These are phyloP conservation scores for Aspergillus ellipticus DNA, from an alignment of 495 filamentous ascomycete species.

Conservation along the genomic window DNA sequence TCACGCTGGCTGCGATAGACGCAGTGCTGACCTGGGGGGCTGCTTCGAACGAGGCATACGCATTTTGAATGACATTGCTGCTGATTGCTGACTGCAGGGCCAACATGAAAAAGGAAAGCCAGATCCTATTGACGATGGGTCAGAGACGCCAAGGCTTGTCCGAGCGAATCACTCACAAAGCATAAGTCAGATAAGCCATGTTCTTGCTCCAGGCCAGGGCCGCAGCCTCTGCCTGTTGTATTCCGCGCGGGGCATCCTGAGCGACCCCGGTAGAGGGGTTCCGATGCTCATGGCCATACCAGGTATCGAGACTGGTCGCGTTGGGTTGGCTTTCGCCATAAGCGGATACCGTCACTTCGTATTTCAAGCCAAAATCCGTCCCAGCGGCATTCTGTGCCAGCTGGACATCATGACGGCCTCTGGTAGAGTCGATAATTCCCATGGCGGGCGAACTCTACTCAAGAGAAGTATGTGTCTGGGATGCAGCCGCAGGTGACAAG, in stretches of 20 bases:
- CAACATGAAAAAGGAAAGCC: constrained; percentile 42
- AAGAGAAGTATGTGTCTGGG: too few relatives aligned
- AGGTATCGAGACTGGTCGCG: neutral
- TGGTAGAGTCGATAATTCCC: constrained; percentile 10
- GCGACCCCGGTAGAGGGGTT: constrained; percentile 15
- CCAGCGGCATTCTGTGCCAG: constrained; percentile 13
- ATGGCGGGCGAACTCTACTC: neutral
- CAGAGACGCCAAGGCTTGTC: too few relatives aligned
- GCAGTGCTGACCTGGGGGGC: constrained; percentile 38
- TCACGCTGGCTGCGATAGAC: constrained; percentile 44
- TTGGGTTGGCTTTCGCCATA: neutral
- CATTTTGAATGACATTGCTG: constrained; percentile 33
- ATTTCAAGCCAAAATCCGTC: constrained; percentile 6
- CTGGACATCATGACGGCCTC: constrained; percentile 49
- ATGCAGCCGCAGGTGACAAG: too few relatives aligned
- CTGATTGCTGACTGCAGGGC: constrained; percentile 37
- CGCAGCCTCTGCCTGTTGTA: constrained; percentile 43
- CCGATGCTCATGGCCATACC: neutral
- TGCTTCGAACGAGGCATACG: constrained; percentile 30
- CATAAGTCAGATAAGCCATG: constrained; percentile 33
- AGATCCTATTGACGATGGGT: constrained; percentile 30
- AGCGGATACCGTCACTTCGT: constrained; percentile 1
- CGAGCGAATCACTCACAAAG: constrained; percentile 28
- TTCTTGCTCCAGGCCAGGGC: constrained; percentile 39
- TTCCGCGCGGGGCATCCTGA: constrained; percentile 26